Conservation (phyloP, 345 rosid genomes). For the Boechera stricta region DNA sequence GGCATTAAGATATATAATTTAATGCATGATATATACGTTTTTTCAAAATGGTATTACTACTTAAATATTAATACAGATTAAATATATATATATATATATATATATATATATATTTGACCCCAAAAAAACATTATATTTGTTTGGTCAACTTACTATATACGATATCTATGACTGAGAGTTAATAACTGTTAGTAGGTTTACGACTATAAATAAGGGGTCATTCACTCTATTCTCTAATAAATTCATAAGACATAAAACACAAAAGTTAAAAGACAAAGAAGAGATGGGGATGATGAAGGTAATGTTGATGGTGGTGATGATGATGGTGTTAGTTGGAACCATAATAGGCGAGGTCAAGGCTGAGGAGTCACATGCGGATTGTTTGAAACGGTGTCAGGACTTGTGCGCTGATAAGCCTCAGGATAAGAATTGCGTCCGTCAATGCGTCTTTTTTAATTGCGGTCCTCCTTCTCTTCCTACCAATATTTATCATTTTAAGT, state of each 20-base stretch:
- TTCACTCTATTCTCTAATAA: constrained; percentile 7
- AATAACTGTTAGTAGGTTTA: background rate
- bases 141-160: background rate
- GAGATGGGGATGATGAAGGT: constrained; percentile 15
- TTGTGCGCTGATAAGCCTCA: background rate
- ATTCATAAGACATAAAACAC: background rate
- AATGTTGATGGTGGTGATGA: constrained; percentile 22
- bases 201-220: constrained; percentile 14
- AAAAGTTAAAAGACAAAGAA: constrained; percentile 2
- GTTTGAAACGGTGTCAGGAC: background rate
- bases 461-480: constrained; percentile 29
- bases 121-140: too few species aligned
- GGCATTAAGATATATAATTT: background rate
- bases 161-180: background rate
- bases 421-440: constrained; percentile 15
- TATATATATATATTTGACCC: background rate
- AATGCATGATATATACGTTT: background rate
- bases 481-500: constrained; percentile 22
- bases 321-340: constrained; percentile 30
- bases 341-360: background rate
- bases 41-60: background rate
- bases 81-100: too few species aligned
- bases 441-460: constrained; percentile 32
- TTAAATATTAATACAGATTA: too few species aligned
- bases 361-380: background rate